A percentile compares a stretch with the other conserved stretches of the same genome.
These are phyloP conservation scores for Thamnidium elegans DNA, from an alignment of 192 early-diverging fungal genomes.

Conservation along the genomic window DNA sequence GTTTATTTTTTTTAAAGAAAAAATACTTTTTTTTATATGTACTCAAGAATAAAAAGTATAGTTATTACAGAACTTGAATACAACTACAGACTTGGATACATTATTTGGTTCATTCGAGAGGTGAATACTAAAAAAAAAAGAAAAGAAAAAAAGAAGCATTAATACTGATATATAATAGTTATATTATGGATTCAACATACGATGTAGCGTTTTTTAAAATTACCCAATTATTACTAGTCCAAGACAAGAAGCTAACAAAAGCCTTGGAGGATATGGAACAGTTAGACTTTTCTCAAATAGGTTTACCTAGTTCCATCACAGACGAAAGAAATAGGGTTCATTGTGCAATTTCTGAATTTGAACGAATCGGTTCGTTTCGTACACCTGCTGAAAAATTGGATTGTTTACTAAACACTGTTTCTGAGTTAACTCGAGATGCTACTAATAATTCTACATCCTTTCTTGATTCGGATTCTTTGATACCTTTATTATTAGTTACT, in stretches of 20 bases:
- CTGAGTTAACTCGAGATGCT: conserved; percentile 15
- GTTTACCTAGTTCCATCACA: conserved; percentile 37
- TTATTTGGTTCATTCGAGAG: not conserved
- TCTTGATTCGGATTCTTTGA: conserved; percentile 40
- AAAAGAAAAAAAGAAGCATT: not conserved
- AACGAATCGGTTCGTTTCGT: conserved; percentile 42
- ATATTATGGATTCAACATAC: conserved; percentile 55
- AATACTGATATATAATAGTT: conserved; percentile 21
- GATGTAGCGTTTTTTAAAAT: conserved; percentile 55
- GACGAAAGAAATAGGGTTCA: conserved; percentile 32
- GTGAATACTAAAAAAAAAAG: not conserved
- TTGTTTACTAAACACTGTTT: conserved; percentile 40
- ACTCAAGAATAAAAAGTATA: not conserved
- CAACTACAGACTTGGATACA: not conserved
- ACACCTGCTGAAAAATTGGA: conserved; percentile 48
- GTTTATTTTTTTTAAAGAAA: not conserved
- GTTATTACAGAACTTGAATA: not conserved
- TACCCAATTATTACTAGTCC: conserved; percentile 34
- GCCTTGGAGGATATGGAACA: conserved; percentile 33
- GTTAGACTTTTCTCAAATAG: conserved; percentile 47
- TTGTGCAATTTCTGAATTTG: conserved; percentile 41
- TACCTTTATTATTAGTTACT: conserved; percentile 47
- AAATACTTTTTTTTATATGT: no score
- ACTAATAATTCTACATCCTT: not conserved
- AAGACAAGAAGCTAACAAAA: conserved; percentile 38